Conservation (phyloP, 2,329 filamentous ascomycete genomes). For the Penicillium verrucosum region DNA sequence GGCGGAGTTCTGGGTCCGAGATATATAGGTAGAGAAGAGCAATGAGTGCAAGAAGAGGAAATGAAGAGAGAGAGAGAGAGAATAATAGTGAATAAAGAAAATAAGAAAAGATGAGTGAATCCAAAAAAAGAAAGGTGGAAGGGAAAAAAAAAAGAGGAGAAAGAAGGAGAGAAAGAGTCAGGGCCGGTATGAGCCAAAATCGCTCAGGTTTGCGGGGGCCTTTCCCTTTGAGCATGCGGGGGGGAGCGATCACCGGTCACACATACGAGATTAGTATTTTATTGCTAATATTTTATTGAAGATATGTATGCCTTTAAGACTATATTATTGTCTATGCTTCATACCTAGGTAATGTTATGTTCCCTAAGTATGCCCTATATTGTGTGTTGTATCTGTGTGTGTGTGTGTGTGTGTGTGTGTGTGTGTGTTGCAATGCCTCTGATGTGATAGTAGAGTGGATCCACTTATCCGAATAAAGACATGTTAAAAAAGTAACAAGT, state of each 20-base stretch:
- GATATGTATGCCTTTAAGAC: background rate
- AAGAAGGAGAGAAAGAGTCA: constrained; percentile 23
- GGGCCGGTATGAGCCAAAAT: constrained; percentile 24
- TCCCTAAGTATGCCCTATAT: background rate
- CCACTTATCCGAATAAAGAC: background rate
- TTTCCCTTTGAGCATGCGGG: constrained; percentile 30
- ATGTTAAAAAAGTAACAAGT: background rate
- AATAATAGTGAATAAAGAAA: constrained; percentile 15
- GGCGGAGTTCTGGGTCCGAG: constrained; percentile 1
- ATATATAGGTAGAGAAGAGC: background rate
- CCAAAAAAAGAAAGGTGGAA: constrained; percentile 25
- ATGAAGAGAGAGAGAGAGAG: constrained; percentile 13
- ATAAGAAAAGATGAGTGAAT: constrained; percentile 12
- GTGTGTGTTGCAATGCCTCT: background rate
- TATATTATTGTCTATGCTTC: background rate
- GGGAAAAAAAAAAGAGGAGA: constrained; percentile 14
- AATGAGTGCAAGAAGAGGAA: constrained; percentile 5
- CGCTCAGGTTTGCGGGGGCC: constrained; percentile 27
- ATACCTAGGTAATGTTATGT: no score
- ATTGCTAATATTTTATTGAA: background rate
- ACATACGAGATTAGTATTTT: constrained; percentile 8
- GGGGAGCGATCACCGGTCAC: constrained; percentile 20
- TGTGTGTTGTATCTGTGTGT: background rate
- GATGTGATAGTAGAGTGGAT: background rate
- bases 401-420: background rate